These are phyloP conservation scores for Omphalea diandra DNA, from an alignment of 441 rosid species.

Conservation along the genomic window DNA sequence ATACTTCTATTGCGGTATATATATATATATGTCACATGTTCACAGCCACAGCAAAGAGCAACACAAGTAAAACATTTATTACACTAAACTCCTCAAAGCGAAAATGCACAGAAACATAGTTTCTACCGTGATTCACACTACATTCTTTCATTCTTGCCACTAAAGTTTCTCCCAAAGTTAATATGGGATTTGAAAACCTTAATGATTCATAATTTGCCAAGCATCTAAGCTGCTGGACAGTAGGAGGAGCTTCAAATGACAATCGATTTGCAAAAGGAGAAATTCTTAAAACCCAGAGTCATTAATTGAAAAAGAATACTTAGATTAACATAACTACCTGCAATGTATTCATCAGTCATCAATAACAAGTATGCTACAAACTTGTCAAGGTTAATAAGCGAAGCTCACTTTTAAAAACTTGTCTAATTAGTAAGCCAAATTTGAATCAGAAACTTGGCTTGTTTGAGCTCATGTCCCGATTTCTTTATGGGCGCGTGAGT, in stretches of 20 bases:
- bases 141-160: constrained; percentile 93
- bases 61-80: not conserved
- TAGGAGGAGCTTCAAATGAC: constrained; percentile 94
- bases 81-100: constrained; percentile 95
- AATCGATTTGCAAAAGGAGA: constrained; percentile 99
- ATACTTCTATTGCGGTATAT: too few relatives aligned
- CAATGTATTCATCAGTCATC: constrained; percentile 3
- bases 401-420: not conserved
- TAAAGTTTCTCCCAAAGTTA: constrained; percentile 69
- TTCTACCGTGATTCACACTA: constrained; percentile 71
- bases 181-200: constrained; percentile 75
- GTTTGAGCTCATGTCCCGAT: too few relatives aligned
- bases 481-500: not conserved
- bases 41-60: constrained; percentile 7
- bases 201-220: constrained; percentile 93
- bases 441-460: not conserved
- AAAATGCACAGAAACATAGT: constrained; percentile 94
- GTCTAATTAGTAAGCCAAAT: not conserved
- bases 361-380: constrained; percentile 1
- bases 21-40: too few relatives aligned
- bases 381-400: not conserved
- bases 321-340: not conserved
- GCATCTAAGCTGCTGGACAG: constrained; percentile 94
- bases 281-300: constrained; percentile 87
- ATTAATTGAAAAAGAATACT: constrained; percentile 27